These are phyloP conservation scores for Thermothelomyces thermophilus DNA, from an alignment of 2,329 filamentous ascomycete genomes.

Conservation along the genomic window DNA sequence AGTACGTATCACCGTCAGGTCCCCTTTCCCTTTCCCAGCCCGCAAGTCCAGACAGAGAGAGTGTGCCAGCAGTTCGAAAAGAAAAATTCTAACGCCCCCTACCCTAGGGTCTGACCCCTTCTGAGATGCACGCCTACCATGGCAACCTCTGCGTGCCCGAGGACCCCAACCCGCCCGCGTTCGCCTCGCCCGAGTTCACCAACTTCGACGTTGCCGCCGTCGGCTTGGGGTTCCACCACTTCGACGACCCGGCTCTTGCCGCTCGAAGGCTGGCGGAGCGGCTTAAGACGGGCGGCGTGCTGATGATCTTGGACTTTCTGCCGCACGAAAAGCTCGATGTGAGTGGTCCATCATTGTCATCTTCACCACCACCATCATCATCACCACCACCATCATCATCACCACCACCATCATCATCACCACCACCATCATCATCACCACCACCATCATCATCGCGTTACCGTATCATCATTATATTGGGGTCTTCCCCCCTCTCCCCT, in stretches of 20 bases:
- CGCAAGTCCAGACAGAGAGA: too few relatives aligned
- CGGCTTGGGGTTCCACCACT: slow-evolving; percentile 43
- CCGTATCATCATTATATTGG: too few relatives aligned
- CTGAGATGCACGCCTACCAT: slow-evolving; percentile 50
- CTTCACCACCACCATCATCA: neutral
- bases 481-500: too few relatives aligned
- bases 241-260: slow-evolving; percentile 56
- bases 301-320: slow-evolving; percentile 63
- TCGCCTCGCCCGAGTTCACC: slow-evolving; percentile 56
- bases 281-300: slow-evolving; percentile 57
- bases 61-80: too few relatives aligned
- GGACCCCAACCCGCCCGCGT: slow-evolving; percentile 44
- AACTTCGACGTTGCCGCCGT: slow-evolving; percentile 63
- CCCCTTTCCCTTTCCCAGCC: too few relatives aligned
- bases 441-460: too few relatives aligned
- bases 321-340: slow-evolving; percentile 39
- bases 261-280: slow-evolving; percentile 53
- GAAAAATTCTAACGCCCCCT: slow-evolving; percentile 3
- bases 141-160: slow-evolving; percentile 50
- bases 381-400: too few relatives aligned
- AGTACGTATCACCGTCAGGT: slow-evolving; percentile 33
- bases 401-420: too few relatives aligned
- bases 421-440: too few relatives aligned
- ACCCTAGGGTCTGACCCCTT: slow-evolving; percentile 41
- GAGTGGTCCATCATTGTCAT: slow-evolving; percentile 3